A percentile compares a stretch with the other conserved stretches of the same genome.
These are phyloP conservation scores for Tylopilus sp. DNA, from an alignment of 1,284 basidiomycete species.

Conservation along the genomic window DNA sequence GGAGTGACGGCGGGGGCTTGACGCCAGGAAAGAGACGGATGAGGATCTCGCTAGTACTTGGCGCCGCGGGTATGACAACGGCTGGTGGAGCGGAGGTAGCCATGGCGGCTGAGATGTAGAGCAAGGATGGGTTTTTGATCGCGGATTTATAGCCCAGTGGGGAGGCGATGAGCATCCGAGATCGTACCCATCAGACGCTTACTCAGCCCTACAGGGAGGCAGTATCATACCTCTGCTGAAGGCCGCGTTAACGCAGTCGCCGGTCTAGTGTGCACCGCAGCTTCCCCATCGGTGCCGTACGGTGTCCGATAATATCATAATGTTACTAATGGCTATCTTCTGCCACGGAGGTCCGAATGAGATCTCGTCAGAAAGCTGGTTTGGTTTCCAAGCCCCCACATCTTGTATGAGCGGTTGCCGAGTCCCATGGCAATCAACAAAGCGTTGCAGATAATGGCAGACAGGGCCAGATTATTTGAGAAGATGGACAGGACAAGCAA, in stretches of 20 bases:
- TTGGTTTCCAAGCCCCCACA: no score
- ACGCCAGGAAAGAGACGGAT: constrained; percentile 53
- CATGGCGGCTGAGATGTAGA: constrained; percentile 18
- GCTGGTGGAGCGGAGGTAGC: constrained; percentile 38
- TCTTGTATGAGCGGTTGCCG: no score
- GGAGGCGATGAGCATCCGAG: constrained; percentile 9
- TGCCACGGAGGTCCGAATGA: constrained; percentile 11
- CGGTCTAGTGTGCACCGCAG: not conserved
- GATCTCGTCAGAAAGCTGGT: not conserved
- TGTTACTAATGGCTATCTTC: not conserved
- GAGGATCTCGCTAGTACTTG: constrained; percentile 32
- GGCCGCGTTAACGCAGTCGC: constrained; percentile 12
- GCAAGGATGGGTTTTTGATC: not conserved
- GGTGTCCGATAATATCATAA: not conserved
- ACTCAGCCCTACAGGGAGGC: constrained; percentile 10
- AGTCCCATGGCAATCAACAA: no score
- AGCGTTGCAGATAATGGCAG: no score
- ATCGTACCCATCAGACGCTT: constrained; percentile 1
- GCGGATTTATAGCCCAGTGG: constrained; percentile 18
- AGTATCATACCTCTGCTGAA: not conserved
- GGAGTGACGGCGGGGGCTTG: constrained; percentile 46
- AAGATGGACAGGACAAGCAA: no score
- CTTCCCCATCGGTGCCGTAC: not conserved
- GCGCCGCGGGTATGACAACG: constrained; percentile 26
- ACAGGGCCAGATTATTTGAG: no score